A percentile compares a stretch with the other conserved stretches of the same genome.
Conservation (phyloP, 768 basidiomycete species). For the Filobasidium floriforme region DNA sequence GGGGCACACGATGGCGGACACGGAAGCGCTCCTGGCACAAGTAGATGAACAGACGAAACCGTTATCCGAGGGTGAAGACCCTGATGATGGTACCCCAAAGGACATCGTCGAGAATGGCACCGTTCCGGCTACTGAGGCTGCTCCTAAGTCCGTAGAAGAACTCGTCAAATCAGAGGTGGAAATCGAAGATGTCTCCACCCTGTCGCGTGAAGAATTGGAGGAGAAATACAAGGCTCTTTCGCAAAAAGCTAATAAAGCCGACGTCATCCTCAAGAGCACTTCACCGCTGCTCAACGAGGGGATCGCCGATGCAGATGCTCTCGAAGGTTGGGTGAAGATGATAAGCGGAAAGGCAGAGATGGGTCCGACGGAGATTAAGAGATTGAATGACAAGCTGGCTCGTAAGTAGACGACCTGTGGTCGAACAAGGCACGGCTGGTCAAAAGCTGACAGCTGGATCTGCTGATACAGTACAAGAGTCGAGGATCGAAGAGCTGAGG, state of each 20-base stretch:
- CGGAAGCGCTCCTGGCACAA: slow-evolving; percentile 12
- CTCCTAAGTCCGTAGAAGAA: background rate
- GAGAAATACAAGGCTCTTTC: background rate
- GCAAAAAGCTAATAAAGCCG: slow-evolving; percentile 37
- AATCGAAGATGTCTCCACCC: background rate
- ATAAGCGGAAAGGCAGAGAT: slow-evolving; percentile 65
- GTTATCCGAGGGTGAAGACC: slow-evolving; percentile 22
- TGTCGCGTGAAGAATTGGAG: background rate
- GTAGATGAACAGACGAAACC: slow-evolving; percentile 23
- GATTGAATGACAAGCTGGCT: slow-evolving; percentile 63
- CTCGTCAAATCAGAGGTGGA: background rate
- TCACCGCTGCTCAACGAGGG: slow-evolving; percentile 61
- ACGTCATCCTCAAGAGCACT: slow-evolving; percentile 57
- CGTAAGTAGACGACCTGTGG: too few relatives aligned
- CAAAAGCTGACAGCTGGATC: background rate
- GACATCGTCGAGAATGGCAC: background rate
- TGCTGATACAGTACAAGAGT: slow-evolving; percentile 63
- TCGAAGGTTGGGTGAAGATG: slow-evolving; percentile 67
- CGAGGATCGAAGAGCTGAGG: slow-evolving; percentile 71
- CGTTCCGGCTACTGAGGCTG: too few relatives aligned
- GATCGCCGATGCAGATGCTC: slow-evolving; percentile 57
- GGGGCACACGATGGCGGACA: background rate
- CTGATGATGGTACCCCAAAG: slow-evolving; percentile 13
- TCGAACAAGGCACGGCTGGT: background rate
- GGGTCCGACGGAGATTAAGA: slow-evolving; percentile 67